Evolutionary conservation across 257 asterid species (phyloP).

Genomic region (Scutellaria minor): DNA sequence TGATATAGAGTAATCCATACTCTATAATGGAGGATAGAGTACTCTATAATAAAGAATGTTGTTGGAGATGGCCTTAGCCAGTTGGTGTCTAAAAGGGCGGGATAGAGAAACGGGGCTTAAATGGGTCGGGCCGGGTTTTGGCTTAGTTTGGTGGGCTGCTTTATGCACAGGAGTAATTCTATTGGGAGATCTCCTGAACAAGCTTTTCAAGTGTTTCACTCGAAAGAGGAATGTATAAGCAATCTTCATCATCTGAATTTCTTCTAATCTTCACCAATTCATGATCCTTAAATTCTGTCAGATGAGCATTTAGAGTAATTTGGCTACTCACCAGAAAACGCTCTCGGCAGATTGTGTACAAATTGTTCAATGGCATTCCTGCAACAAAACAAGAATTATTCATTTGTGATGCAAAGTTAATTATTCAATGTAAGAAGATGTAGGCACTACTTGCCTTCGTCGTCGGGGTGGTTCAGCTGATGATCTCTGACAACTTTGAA

Average conservation of each 20-base stretch:
- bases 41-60: too few species aligned
- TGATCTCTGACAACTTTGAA: constrained; percentile 78
- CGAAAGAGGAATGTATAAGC: constrained; percentile 76
- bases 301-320: constrained; percentile 84
- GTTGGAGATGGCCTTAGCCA: too few species aligned
- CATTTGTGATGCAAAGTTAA: constrained; percentile 19
- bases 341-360: constrained; percentile 78
- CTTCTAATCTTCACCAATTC: constrained; percentile 85
- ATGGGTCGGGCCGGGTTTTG: too few species aligned
- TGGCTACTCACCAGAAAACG: constrained; percentile 89
- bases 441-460: constrained; percentile 69
- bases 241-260: constrained; percentile 86
- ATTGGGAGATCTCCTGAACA: constrained; percentile 66
- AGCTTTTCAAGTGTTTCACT: constrained; percentile 79
- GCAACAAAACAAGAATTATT: constrained; percentile 5
- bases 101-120: too few species aligned
- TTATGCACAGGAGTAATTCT: constrained; percentile 33
- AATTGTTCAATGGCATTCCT: constrained; percentile 81
- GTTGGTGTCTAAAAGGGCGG: too few species aligned
- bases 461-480: constrained; percentile 83
- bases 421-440: constrained; percentile 6
- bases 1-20: too few species aligned
- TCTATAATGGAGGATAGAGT: too few species aligned
- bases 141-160: too few species aligned
- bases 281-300: constrained; percentile 93